These are phyloP conservation scores for Chenopodium formosanum DNA, from an alignment of 148 eudicot genomes.

Conservation along the genomic window DNA sequence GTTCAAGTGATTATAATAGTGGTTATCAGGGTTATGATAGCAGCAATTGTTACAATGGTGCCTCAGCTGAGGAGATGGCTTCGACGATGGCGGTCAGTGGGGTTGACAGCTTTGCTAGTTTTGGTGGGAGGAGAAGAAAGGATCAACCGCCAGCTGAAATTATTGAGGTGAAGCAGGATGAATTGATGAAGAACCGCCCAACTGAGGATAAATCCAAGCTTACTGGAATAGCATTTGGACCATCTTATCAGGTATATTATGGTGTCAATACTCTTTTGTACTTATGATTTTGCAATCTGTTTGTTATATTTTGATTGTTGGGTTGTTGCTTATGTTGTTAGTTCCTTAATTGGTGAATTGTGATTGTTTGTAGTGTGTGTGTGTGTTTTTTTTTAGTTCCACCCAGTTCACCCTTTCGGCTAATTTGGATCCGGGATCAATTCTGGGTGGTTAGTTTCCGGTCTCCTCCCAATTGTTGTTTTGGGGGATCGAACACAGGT, in stretches of 20 bases:
- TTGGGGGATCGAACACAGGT: too few species aligned
- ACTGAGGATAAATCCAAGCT: constrained; percentile 65
- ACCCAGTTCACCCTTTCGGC: too few species aligned
- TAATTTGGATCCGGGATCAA: too few species aligned
- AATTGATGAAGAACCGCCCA: constrained; percentile 85
- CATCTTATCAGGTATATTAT: constrained; percentile 71
- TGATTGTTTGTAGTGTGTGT: not conserved
- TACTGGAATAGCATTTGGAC: constrained; percentile 90
- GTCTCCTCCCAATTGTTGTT: too few species aligned
- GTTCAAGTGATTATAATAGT: constrained; percentile 8
- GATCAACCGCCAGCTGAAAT: constrained; percentile 54
- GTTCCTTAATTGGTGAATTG: not conserved
- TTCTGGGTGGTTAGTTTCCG: too few species aligned
- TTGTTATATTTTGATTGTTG: not conserved
- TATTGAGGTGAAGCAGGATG: constrained; percentile 93
- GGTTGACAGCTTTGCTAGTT: constrained; percentile 37
- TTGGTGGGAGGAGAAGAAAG: constrained; percentile 74
- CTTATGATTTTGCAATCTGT: not conserved
- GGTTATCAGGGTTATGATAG: constrained; percentile 26
- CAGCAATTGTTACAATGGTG: constrained; percentile 32
- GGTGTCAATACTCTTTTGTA: not conserved
- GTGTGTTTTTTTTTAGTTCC: too few species aligned
- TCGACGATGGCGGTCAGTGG: constrained; percentile 29
- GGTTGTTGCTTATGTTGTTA: not conserved
- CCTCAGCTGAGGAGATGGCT: constrained; percentile 38